Conservation (phyloP, 202 grass and related monocot species). For the Saccharum hybrid region DNA sequence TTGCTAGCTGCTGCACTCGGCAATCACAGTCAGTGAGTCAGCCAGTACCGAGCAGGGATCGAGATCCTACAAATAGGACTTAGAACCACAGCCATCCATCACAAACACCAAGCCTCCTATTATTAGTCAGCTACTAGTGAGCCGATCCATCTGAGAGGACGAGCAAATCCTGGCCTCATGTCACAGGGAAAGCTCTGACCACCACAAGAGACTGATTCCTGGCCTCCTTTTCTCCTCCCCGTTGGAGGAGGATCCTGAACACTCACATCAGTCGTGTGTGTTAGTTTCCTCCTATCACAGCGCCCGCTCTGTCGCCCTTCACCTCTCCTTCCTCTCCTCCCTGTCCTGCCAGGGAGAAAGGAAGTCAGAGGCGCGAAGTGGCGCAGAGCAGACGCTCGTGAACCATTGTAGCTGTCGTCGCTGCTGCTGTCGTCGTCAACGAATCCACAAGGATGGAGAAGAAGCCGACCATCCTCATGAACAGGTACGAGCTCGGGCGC, state of each 20-base stretch:
- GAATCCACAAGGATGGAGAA: conserved; percentile 58
- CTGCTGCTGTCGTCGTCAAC: conserved; percentile 1
- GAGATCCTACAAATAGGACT: conserved; percentile 56
- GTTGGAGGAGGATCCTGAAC: conserved; percentile 41
- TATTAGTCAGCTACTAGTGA: conserved; percentile 12
- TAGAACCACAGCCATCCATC: conserved; percentile 41
- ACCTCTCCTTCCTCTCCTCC: conserved; percentile 60
- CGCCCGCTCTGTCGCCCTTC: conserved; percentile 47
- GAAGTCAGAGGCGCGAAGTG: conserved; percentile 56
- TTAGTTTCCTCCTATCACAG: conserved; percentile 45
- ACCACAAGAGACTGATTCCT: conserved; percentile 31
- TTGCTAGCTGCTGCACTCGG: background rate
- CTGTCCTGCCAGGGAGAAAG: conserved; percentile 41
- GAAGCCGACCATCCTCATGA: conserved; percentile 69
- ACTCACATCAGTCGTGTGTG: conserved; percentile 20
- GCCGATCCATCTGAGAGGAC: conserved; percentile 6
- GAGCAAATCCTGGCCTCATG: conserved; percentile 44
- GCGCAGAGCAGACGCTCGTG: conserved; percentile 47
- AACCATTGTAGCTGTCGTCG: conserved; percentile 20
- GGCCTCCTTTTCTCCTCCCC: conserved; percentile 16
- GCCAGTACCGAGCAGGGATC: background rate
- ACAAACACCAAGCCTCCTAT: conserved; percentile 22
- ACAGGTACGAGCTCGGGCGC: conserved; percentile 75
- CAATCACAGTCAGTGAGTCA: background rate
- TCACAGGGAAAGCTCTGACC: conserved; percentile 44